These are phyloP conservation scores for Sanghuangporus baumii DNA, from an alignment of 1,284 basidiomycete species.

Conservation along the genomic window DNA sequence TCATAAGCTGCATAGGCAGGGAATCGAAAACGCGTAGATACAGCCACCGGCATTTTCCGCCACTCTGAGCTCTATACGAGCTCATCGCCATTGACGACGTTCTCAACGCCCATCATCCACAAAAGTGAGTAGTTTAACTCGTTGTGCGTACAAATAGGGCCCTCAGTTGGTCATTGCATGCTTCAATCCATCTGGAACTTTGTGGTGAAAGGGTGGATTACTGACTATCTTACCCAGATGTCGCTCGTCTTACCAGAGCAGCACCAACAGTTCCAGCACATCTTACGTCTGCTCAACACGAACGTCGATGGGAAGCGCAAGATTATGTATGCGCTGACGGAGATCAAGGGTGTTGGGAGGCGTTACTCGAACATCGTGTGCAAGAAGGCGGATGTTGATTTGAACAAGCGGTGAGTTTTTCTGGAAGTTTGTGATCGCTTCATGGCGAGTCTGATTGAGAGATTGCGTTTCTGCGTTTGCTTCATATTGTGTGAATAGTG, in stretches of 20 bases:
- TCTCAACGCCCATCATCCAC: neutral
- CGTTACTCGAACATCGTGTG: constrained; percentile 99
- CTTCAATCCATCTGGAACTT: neutral
- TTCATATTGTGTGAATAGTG: constrained; percentile 39
- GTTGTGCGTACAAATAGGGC: too few species aligned
- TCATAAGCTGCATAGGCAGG: neutral
- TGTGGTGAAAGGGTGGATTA: neutral
- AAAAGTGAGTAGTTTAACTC: neutral
- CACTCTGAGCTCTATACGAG: neutral
- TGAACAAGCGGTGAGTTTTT: constrained; percentile 90
- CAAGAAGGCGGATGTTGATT: constrained; percentile 99
- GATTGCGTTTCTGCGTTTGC: neutral
- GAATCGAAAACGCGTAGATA: neutral
- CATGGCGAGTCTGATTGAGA: neutral
- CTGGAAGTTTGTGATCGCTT: too few species aligned
- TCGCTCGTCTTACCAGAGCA: constrained; percentile 92
- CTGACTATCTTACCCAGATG: constrained; percentile 40
- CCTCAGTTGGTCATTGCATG: neutral
- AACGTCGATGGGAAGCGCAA: constrained; percentile 99
- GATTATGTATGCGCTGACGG: constrained; percentile 96
- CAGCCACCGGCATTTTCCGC: neutral
- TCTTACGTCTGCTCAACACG: constrained; percentile 98
- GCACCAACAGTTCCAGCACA: constrained; percentile 95
- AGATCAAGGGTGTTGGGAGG: constrained; percentile 99
- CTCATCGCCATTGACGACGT: neutral